Evolutionary conservation across 2,329 filamentous ascomycete species (phyloP).

Genomic region (Corynespora cassiicola): DNA sequence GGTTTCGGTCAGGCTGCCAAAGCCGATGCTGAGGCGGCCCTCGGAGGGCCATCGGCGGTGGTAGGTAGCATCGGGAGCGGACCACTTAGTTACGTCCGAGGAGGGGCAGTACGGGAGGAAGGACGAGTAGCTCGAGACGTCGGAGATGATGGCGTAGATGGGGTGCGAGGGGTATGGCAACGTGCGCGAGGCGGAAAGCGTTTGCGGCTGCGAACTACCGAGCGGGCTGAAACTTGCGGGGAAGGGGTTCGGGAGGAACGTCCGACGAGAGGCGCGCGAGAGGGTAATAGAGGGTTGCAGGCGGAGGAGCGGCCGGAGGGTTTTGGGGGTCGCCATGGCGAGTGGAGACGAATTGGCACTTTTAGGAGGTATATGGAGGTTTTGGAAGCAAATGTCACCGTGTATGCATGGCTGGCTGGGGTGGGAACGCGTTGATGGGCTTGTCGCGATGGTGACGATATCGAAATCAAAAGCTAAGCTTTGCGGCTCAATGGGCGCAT

Average conservation of each 20-base stretch:
- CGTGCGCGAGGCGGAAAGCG: slow-evolving; percentile 74
- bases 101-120: slow-evolving; percentile 93
- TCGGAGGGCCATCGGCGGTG: slow-evolving; percentile 70
- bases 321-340: slow-evolving; percentile 30
- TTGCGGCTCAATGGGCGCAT: slow-evolving; percentile 30
- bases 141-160: slow-evolving; percentile 86
- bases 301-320: slow-evolving; percentile 49
- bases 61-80: slow-evolving; percentile 56
- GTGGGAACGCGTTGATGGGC: slow-evolving; percentile 1
- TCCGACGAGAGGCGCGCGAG: slow-evolving; percentile 35
- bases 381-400: slow-evolving; percentile 17
- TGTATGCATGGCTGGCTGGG: slow-evolving; percentile 22
- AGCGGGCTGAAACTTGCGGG: slow-evolving; percentile 49
- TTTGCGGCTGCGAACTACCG: slow-evolving; percentile 59
- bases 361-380: not conserved
- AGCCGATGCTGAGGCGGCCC: slow-evolving; percentile 84
- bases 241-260: slow-evolving; percentile 54
- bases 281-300: slow-evolving; percentile 9
- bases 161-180: slow-evolving; percentile 75
- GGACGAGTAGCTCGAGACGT: slow-evolving; percentile 77
- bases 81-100: slow-evolving; percentile 79
- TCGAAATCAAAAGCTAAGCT: slow-evolving; percentile 28
- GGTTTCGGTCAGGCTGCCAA: slow-evolving; percentile 80
- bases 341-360: not conserved
- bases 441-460: slow-evolving; percentile 8